phyloP scores from a whole-genome alignment of 2,329 filamentous ascomycete species.

The Plenodomus lindquistii region DNA sequence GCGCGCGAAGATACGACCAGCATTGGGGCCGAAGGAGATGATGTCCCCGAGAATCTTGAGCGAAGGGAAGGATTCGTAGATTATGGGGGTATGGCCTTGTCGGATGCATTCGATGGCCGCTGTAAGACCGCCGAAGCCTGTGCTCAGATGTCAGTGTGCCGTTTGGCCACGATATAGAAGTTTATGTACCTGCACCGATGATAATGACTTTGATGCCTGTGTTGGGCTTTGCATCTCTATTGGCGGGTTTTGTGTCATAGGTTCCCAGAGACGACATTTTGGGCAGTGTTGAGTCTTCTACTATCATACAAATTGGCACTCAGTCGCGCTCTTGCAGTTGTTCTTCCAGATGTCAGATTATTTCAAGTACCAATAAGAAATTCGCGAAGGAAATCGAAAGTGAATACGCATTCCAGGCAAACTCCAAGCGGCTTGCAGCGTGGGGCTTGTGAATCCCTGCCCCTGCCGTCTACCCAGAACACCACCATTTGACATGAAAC shows the following conservation, averaged over 20 bases:
- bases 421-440: conserved; percentile 3
- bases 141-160: not conserved
- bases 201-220: conserved; percentile 60
- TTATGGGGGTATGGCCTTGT: conserved; percentile 62
- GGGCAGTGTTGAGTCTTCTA: conserved; percentile 17
- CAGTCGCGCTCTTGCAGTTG: not conserved
- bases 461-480: conserved; percentile 5
- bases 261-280: conserved; percentile 25
- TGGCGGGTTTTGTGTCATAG: conserved; percentile 1
- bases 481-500: not conserved
- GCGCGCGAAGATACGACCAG: conserved; percentile 62
- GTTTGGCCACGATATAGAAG: not conserved
- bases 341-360: not conserved
- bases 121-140: conserved; percentile 65
- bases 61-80: conserved; percentile 62
- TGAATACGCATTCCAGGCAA: conserved; percentile 9
- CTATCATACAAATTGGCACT: conserved; percentile 26
- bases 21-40: conserved; percentile 65
- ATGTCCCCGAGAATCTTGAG: conserved; percentile 65
- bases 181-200: conserved; percentile 47
- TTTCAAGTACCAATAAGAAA: not conserved
- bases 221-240: conserved; percentile 18
- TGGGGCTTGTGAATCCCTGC: conserved; percentile 13
- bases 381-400: not conserved
- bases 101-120: conserved; percentile 66